Percentiles rank a stretch among this genome's conserved stretches.
Conservation (phyloP, 129 eudicot genomes). For the Apium graveolens region DNA sequence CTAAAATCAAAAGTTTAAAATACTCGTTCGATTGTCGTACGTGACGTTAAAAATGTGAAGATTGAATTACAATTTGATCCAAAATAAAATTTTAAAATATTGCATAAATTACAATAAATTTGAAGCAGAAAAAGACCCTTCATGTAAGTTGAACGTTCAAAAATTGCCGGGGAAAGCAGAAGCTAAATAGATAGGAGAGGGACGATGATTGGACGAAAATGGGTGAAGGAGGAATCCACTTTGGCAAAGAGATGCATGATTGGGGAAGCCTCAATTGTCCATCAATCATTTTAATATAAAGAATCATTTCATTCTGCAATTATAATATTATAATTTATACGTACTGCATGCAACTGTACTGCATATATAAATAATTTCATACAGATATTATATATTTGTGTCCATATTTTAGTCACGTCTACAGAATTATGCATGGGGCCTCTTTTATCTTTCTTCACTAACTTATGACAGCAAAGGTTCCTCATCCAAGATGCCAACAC, state of each 20-base stretch:
- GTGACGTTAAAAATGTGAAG: too few species aligned
- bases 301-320: not conserved
- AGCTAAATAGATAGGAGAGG: not conserved
- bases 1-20: too few species aligned
- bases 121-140: not conserved
- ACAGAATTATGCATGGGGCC: not conserved
- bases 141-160: not conserved
- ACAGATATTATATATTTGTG: not conserved
- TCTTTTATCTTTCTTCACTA: not conserved
- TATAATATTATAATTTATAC: not conserved
- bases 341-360: not conserved
- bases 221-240: slow-evolving; percentile 38
- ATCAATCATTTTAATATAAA: not conserved
- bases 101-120: too few species aligned
- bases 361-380: not conserved
- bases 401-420: slow-evolving; percentile 1
- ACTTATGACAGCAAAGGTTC: not conserved
- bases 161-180: not conserved
- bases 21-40: too few species aligned
- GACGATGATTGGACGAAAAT: slow-evolving; percentile 21
- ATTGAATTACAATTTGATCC: too few species aligned
- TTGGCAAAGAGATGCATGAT: slow-evolving; percentile 18
- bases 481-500: not conserved
- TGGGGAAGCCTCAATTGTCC: slow-evolving; percentile 18
- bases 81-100: too few species aligned